Evolutionary conservation across 2,329 filamentous ascomycete species (phyloP), one percentile per base, ranked within the genome.

Genomic region (Aspergillus piperis): DNA sequence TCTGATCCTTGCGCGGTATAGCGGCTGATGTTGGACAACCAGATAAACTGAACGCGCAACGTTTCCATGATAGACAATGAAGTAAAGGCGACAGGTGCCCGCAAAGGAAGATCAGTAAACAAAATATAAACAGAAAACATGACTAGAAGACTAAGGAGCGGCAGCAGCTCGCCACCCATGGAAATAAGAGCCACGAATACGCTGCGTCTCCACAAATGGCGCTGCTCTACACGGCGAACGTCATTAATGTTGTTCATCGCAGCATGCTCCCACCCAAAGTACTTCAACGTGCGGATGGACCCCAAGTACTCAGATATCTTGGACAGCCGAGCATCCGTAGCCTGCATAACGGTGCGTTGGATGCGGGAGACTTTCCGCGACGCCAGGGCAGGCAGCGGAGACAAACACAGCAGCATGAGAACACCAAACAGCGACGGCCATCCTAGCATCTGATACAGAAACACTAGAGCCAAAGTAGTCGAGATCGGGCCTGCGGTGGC

Each of bases 281-380:
- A 86, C 66, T 87, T 87, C 71, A 87, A 81, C 15, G 82, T 83
- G 10, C 82, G 80, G 58, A 87, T 86, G 7, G 84, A 85, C 25
- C 79, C 74, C 25, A 87, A 76, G 64, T 86, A 86, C 66, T 87
- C 84, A 1, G 83, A 82, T 17, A 86, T 81, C 19, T 84, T 78
- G 1, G 84, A 85, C 57, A 87, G 83, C 25, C 85, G 81, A 15
- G 78, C 77, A 67, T 87, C 84, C 51, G 86, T 84, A 21, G 83
- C 81, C 57, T 80, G 79, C 62, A 83, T 82, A 51, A 84, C 82
- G n/a, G 79, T 76, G 42, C 78, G 78, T 68, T 86, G 82, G 21
- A 81, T 77, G 36, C 72, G 75, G 54, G 80, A 80, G 78, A 86
- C 85, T 41, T 73, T 71, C 25, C 79, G 80, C 1, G 80, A 80